Evolutionary conservation across 2,329 filamentous ascomycete genomes (phyloP), one percentile per base, ranked within the genome.

Genomic region (Fusarium concolor): DNA sequence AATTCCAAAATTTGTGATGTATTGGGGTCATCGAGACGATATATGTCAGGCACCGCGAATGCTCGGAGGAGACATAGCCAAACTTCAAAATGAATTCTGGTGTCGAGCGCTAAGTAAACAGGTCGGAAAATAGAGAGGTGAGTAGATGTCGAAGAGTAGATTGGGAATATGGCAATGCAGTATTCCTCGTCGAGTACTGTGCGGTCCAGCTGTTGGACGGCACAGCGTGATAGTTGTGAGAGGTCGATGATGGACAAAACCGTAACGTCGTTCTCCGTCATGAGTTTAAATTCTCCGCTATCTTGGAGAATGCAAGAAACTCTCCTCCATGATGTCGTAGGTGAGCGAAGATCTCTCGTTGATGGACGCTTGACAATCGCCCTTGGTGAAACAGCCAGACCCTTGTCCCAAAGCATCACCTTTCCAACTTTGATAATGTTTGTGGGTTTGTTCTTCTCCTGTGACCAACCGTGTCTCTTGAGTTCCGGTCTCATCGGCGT

Each of bases 401-500:
- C 90, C 76, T 92, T 96, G 79, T 98, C 94, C 95, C 94, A 97
- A 45, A 97, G 85, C 75, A 94, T 90, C 76, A 97, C 88, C 76
- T 94, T 94, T 56, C 94, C 96, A 46, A 97, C 93, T 77, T 98
- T 99, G 82, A 98, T 98, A 69, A 98, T 96, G 56, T 90, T 96
- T 2, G 78, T 75, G 3, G 77, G 67, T 28, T 77, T 81, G 68
- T 68, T 51, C 39, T 74, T 77, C 37, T 79, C 76, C 18, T 72
- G 71, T 3, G 76, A 76, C 46, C 72, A 71, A 29, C 77, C 76
- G 39, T 83, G 81, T 52, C 83, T 81, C 51, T 77, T 81, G 55
- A 83, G 75, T 57, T 85, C 82, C 1, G 80, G 77, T 55, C 81
- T 79, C 43, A 77, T 76, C n/a, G 78, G 71, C 14, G 76, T 70